These are phyloP conservation scores for Setaria viridis DNA, from an alignment of 202 grass and related monocot genomes.

Conservation along the genomic window DNA sequence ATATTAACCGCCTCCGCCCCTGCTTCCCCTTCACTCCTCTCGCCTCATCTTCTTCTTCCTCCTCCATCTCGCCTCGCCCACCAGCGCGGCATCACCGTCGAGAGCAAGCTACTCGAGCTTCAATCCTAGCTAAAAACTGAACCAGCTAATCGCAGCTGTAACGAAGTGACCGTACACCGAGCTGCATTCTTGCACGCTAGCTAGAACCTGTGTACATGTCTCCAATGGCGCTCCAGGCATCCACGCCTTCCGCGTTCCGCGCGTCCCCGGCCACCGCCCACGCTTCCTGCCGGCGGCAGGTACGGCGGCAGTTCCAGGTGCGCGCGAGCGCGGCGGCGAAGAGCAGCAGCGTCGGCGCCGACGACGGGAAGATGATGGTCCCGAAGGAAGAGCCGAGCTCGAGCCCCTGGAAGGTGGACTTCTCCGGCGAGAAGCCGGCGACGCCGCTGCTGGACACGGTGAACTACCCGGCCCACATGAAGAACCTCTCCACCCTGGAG, in stretches of 20 bases:
- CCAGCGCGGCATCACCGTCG: neutral
- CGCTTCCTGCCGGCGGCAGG: constrained; percentile 41
- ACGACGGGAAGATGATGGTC: neutral
- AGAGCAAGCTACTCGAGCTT: neutral
- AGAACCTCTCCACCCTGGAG: constrained; percentile 73
- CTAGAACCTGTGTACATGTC: neutral
- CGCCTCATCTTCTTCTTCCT: neutral
- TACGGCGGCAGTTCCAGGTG: constrained; percentile 49
- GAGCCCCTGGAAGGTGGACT: constrained; percentile 61
- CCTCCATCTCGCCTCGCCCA: neutral
- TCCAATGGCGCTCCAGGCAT: constrained; percentile 58
- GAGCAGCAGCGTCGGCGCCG: constrained; percentile 1
- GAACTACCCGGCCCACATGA: constrained; percentile 91
- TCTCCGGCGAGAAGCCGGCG: constrained; percentile 71
- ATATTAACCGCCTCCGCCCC: constrained; percentile 7
- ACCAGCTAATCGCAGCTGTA: neutral
- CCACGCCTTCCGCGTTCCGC: constrained; percentile 33
- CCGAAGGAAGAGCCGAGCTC: neutral
- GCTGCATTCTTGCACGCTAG: neutral
- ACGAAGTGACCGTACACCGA: neutral
- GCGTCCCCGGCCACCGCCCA: neutral
- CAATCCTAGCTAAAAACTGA: neutral
- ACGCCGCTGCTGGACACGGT: constrained; percentile 86
- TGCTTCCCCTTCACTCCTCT: neutral
- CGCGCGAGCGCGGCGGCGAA: constrained; percentile 46